Base-by-base conservation (phyloP, 1,284 basidiomycete genomes). In the Pterulicium gracile region DNA sequence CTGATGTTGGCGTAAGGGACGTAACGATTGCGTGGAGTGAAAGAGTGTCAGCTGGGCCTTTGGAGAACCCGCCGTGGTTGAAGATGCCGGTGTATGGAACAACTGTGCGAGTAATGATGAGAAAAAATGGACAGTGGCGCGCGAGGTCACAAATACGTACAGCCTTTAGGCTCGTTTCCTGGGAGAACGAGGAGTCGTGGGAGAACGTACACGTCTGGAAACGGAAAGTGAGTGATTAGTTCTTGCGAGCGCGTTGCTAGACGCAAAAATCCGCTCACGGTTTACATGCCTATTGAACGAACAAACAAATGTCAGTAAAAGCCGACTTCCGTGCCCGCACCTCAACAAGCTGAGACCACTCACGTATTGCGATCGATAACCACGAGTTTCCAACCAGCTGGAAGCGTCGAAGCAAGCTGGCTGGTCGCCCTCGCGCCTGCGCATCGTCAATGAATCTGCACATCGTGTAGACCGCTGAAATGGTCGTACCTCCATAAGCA, bases 81-180 rank as follows among this genome's bases (percentile, higher is more conserved):
- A 47, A 48, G 47, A 47, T 39, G 49, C 68, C 72, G 48, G 63
- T 64, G 58, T 80, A 83, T 0, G 86, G 82, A 52, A 87, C 76
- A 61, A 88, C 73, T 76, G 46, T 2, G 14, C 14, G 12, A 17
- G n/a, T 2, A 41, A 27, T 35, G n/a, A 13, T 32, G 24, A 36
- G 20, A 15, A 45, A 19, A 39, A 12, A 45, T 17, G 19, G 35
- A 14, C 24, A 15, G 43, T 14, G 17, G 32, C 15, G 17, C 22
- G 45, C 22, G 44, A 39, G 15, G 14, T n/a, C n/a, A n/a, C n/a
- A n/a, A 7, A 10, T 55, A 68, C 63, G 63, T 58, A 73, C 79
- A 81, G 15, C 80, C 79, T 66, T 85, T 85, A 64, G 84, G 76
- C 61, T 83, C 81, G 55, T 85, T 79, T 23, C 75, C 73, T 3